A percentile compares a stretch with the other conserved stretches of the same genome.
Evolutionary conservation across 345 rosid species (phyloP).

Genomic region (Hibiscus mutabilis): DNA sequence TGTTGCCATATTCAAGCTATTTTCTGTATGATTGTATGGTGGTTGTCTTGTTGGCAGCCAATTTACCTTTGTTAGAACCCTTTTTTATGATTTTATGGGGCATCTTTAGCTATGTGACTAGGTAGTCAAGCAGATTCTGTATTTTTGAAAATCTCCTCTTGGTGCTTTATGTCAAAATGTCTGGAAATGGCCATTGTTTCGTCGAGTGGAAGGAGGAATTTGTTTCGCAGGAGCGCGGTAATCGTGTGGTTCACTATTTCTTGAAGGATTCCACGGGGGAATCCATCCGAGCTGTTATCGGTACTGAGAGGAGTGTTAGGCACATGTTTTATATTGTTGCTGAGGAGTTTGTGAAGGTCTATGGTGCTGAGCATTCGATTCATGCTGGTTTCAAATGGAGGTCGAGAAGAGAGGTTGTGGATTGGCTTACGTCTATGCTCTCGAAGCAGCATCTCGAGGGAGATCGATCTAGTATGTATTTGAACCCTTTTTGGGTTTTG

Average conservation of each 20-base stretch:
- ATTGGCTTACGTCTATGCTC: slow-evolving; percentile 95
- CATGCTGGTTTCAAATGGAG: slow-evolving; percentile 92
- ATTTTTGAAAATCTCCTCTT: slow-evolving; percentile 13
- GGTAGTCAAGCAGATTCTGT: slow-evolving; percentile 17
- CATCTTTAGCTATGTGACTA: slow-evolving; percentile 23
- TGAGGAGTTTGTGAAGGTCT: slow-evolving; percentile 72
- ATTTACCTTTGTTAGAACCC: not conserved
- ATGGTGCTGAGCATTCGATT: slow-evolving; percentile 64
- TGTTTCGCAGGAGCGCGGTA: slow-evolving; percentile 88
- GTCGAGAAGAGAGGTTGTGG: slow-evolving; percentile 93
- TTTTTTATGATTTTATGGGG: not conserved
- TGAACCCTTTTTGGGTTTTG: not conserved
- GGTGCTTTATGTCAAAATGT: slow-evolving; percentile 38
- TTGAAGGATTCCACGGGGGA: slow-evolving; percentile 76
- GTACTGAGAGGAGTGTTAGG: slow-evolving; percentile 96
- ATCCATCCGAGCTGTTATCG: slow-evolving; percentile 68
- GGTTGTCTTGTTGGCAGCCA: slow-evolving; percentile 3
- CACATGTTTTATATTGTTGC: slow-evolving; percentile 95
- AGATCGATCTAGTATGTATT: slow-evolving; percentile 41
- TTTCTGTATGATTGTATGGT: not conserved
- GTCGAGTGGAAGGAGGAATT: slow-evolving; percentile 94
- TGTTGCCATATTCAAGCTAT: not conserved
- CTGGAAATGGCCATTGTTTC: slow-evolving; percentile 47
- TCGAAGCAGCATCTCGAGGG: slow-evolving; percentile 68
- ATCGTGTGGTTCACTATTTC: slow-evolving; percentile 88